phyloP scores from a whole-genome alignment of 345 rosid genomes.

The Anacardium occidentale region DNA sequence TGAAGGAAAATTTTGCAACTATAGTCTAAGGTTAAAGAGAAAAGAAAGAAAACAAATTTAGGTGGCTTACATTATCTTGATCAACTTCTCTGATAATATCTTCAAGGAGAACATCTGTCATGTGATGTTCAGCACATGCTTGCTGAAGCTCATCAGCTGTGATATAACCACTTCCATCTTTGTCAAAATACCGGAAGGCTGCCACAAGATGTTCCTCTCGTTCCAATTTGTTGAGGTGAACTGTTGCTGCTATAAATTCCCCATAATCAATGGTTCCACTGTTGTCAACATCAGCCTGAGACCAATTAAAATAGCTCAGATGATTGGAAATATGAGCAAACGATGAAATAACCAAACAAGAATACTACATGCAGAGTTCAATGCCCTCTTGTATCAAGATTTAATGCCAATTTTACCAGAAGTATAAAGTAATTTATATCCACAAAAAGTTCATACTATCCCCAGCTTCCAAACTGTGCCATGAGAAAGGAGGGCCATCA shows the following conservation, averaged over 20 bases:
- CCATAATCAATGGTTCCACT: constrained; percentile 96
- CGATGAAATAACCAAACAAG: constrained; percentile 8
- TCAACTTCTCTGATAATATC: constrained; percentile 95
- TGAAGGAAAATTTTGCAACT: not conserved
- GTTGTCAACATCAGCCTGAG: constrained; percentile 96
- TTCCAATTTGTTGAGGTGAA: constrained; percentile 91
- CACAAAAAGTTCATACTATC: not conserved
- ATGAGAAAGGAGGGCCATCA: not conserved
- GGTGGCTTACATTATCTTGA: constrained; percentile 83
- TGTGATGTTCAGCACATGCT: constrained; percentile 89
- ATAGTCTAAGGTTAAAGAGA: not conserved
- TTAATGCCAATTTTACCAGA: not conserved
- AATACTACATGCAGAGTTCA: not conserved
- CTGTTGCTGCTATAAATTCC: constrained; percentile 94
- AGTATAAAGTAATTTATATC: not conserved
- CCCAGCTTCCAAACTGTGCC: not conserved
- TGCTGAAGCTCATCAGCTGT: constrained; percentile 96
- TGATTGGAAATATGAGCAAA: constrained; percentile 13
- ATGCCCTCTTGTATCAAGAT: not conserved
- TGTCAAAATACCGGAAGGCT: constrained; percentile 90
- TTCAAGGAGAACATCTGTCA: constrained; percentile 83
- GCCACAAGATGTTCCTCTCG: constrained; percentile 98
- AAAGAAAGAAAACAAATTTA: not conserved
- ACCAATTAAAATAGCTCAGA: constrained; percentile 17
- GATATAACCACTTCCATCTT: constrained; percentile 93